These are phyloP conservation scores for Cardamine resedifolia DNA, from an alignment of 345 rosid species.

Conservation along the genomic window DNA sequence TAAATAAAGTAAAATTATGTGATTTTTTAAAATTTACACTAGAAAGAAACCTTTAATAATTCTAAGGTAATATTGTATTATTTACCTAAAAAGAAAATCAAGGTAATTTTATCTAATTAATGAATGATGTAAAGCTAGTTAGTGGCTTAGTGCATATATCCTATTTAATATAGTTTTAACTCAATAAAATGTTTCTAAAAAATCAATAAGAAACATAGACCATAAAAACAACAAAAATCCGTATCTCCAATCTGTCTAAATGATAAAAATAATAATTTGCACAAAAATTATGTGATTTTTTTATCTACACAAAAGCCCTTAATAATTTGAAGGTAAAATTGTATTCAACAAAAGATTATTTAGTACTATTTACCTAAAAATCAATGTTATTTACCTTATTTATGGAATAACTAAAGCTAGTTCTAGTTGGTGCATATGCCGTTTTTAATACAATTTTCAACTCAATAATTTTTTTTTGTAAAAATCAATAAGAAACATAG, in stretches of 20 bases:
- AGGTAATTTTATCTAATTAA: background rate
- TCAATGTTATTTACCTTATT: background rate
- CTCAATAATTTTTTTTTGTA: too few species aligned
- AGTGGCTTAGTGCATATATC: background rate
- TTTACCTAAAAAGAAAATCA: background rate
- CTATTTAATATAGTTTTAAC: background rate
- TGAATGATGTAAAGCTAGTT: background rate
- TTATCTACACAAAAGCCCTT: too few species aligned
- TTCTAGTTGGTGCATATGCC: background rate
- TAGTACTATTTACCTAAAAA: background rate
- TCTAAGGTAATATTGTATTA: too few species aligned
- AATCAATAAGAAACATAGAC: background rate
- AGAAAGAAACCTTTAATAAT: background rate
- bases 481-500: too few species aligned
- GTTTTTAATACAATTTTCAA: background rate
- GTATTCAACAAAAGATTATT: background rate
- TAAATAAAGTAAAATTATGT: background rate
- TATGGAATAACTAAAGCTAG: background rate
- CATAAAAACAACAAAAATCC: background rate
- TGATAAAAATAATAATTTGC: background rate
- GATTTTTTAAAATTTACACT: background rate
- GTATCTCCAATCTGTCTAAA: background rate
- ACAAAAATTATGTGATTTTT: background rate
- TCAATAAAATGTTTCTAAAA: background rate
- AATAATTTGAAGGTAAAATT: background rate